A percentile compares a stretch with the other conserved stretches of the same genome.
Conservation (phyloP, 176 grass and related monocot species). For the Avena sativa region DNA sequence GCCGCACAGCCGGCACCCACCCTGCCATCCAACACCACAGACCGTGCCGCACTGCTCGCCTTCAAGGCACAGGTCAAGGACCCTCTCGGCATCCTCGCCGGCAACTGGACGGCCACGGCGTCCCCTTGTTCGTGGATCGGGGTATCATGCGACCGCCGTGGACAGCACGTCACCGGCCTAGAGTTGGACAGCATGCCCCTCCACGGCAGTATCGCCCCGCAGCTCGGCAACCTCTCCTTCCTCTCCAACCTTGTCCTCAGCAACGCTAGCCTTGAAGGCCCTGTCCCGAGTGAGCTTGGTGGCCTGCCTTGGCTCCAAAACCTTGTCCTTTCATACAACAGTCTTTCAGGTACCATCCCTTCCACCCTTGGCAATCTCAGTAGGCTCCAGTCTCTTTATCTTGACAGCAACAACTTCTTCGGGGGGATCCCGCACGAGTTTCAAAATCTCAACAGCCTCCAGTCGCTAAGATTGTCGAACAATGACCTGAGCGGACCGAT, state of each 20-base stretch:
- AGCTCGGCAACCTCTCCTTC: slow-evolving; percentile 42
- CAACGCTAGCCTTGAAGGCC: slow-evolving; percentile 17
- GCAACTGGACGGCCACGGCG: slow-evolving; percentile 36
- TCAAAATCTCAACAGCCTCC: slow-evolving; percentile 19
- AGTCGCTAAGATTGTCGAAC: not conserved
- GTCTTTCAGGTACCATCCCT: slow-evolving; percentile 35
- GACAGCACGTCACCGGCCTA: slow-evolving; percentile 25
- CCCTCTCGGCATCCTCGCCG: slow-evolving; percentile 34
- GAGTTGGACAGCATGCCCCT: slow-evolving; percentile 6
- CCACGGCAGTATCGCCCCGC: not conserved
- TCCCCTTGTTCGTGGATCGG: slow-evolving; percentile 50
- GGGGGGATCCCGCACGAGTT: not conserved
- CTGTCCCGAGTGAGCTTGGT: slow-evolving; percentile 5
- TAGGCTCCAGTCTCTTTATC: slow-evolving; percentile 9
- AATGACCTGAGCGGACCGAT: slow-evolving; percentile 16
- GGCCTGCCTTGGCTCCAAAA: slow-evolving; percentile 2
- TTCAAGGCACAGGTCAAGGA: slow-evolving; percentile 52
- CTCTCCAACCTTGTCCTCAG: slow-evolving; percentile 37
- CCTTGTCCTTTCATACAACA: slow-evolving; percentile 19
- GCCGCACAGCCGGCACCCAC: not conserved
- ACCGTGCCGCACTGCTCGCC: slow-evolving; percentile 44
- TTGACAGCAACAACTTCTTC: slow-evolving; percentile 1
- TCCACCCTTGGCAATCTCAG: slow-evolving; percentile 25
- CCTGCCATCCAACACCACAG: slow-evolving; percentile 16
- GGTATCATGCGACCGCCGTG: slow-evolving; percentile 29